phyloP scores from a whole-genome alignment of 495 filamentous ascomycete genomes.

The Daldinia caldariorum region DNA sequence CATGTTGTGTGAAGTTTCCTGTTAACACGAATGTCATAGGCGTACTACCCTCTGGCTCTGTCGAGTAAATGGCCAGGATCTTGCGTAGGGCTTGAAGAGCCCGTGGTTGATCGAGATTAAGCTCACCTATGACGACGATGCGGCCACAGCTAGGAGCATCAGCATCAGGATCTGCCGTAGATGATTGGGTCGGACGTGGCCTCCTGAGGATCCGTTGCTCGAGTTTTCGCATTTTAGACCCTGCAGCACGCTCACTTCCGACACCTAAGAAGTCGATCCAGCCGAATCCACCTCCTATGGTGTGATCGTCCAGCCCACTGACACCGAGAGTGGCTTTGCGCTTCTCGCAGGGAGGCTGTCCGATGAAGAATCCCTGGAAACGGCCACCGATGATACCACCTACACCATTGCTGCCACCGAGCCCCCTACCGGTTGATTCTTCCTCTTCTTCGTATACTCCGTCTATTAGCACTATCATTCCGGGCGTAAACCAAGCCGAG shows the following conservation, averaged over 20 bases:
- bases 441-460: conserved; percentile 95
- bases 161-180: conserved; percentile 24
- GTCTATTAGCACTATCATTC: conserved; percentile 94
- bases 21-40: conserved; percentile 82
- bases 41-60: conserved; percentile 67
- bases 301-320: conserved; percentile 64
- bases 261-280: conserved; percentile 97
- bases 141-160: conserved; percentile 55
- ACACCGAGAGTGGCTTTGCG: conserved; percentile 81
- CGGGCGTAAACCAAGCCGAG: conserved; percentile 89
- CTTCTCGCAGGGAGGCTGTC: conserved; percentile 89
- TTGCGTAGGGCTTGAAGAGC: conserved; percentile 80
- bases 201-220: conserved; percentile 58
- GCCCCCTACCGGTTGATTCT: conserved; percentile 67
- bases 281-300: conserved; percentile 83
- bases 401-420: conserved; percentile 80
- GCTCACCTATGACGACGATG: conserved; percentile 79
- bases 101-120: conserved; percentile 83
- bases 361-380: conserved; percentile 88
- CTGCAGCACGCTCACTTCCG: conserved; percentile 87
- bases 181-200: conserved; percentile 39
- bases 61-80: conserved; percentile 74
- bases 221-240: conserved; percentile 80
- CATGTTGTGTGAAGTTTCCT: conserved; percentile 83
- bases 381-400: conserved; percentile 88